Percentiles rank a stretch among this genome's conserved stretches.
Conservation (phyloP, 2,329 filamentous ascomycete genomes). For the Ploettnerulaceae sp. region DNA sequence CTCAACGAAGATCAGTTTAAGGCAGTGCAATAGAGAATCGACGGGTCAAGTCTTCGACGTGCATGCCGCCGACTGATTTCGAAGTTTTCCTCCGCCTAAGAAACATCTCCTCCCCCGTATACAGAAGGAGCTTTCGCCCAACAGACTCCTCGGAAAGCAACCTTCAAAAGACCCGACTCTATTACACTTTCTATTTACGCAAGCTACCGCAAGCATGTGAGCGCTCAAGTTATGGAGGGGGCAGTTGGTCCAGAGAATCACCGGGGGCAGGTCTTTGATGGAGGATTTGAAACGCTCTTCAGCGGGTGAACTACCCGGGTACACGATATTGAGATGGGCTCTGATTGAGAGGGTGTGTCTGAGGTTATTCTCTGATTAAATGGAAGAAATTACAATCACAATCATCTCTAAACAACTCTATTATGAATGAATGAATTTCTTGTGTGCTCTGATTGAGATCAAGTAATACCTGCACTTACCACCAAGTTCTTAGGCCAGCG, state of each 20-base stretch:
- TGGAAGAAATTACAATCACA: neutral
- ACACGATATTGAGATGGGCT: neutral
- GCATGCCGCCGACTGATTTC: conserved; percentile 4
- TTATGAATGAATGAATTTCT: neutral
- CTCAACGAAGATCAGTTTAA: conserved; percentile 1
- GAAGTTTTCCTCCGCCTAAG: conserved; percentile 5
- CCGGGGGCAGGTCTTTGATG: conserved; percentile 4
- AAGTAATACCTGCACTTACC: neutral
- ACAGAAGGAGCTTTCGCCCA: conserved; percentile 2
- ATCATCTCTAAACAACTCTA: neutral
- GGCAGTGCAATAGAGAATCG: neutral
- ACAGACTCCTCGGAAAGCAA: conserved; percentile 4
- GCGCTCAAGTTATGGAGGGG: conserved; percentile 3
- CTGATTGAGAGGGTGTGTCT: neutral
- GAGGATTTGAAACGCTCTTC: neutral
- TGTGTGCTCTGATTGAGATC: neutral
- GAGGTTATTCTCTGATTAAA: conserved; percentile 5
- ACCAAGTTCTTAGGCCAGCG: conserved; percentile 2
- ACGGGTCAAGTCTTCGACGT: conserved; percentile 5
- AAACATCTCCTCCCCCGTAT: conserved; percentile 8
- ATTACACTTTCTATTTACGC: conserved; percentile 13
- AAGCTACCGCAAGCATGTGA: conserved; percentile 9
- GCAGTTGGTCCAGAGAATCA: conserved; percentile 4
- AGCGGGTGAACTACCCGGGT: neutral
- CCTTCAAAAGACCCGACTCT: conserved; percentile 13